Percentiles rank a stretch among this genome's conserved stretches.
phyloP scores from a whole-genome alignment of 2,329 filamentous ascomycete species.

The Aaosphaeria pasadenensis region DNA sequence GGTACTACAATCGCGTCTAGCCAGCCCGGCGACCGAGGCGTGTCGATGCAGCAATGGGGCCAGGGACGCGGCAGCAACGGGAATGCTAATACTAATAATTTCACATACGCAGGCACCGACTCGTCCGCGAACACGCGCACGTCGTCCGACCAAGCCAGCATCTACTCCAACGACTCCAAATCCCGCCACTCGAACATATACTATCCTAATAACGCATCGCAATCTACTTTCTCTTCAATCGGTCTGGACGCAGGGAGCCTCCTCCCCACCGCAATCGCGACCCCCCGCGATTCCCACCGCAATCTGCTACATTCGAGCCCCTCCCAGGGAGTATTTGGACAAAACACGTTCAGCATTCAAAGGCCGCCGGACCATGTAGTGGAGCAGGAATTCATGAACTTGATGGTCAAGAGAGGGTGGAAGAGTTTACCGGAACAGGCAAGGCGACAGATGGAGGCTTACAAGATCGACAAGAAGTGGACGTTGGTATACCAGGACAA shows the following conservation, averaged over 20 bases:
- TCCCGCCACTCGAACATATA: conserved; percentile 51
- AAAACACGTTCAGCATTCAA: conserved; percentile 60
- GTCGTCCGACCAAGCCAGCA: conserved; percentile 63
- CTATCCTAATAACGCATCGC: conserved; percentile 57
- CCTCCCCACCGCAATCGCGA: conserved; percentile 34
- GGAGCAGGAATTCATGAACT: conserved; percentile 83
- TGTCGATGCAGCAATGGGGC: conserved; percentile 78
- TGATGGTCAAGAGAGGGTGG: conserved; percentile 98
- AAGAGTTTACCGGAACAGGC: conserved; percentile 96
- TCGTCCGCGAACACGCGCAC: conserved; percentile 53
- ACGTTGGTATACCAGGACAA: conserved; percentile 93
- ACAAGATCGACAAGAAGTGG: conserved; percentile 95
- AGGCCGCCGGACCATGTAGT: conserved; percentile 77
- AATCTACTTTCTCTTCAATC: conserved; percentile 49
- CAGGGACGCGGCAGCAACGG: conserved; percentile 19
- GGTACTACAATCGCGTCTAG: conserved; percentile 68
- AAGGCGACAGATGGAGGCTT: conserved; percentile 91
- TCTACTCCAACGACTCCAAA: conserved; percentile 61
- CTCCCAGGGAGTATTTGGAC: conserved; percentile 49
- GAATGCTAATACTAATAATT: conserved; percentile 15
- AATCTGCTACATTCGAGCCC: conserved; percentile 42
- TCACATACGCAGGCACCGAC: conserved; percentile 26
- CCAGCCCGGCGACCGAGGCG: conserved; percentile 60
- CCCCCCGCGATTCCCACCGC: conserved; percentile 42
- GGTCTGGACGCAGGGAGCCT: conserved; percentile 39